A percentile compares a stretch with the other conserved stretches of the same genome.
These are phyloP conservation scores for Claviceps paspali DNA, from an alignment of 2,329 filamentous ascomycete genomes.

Conservation along the genomic window DNA sequence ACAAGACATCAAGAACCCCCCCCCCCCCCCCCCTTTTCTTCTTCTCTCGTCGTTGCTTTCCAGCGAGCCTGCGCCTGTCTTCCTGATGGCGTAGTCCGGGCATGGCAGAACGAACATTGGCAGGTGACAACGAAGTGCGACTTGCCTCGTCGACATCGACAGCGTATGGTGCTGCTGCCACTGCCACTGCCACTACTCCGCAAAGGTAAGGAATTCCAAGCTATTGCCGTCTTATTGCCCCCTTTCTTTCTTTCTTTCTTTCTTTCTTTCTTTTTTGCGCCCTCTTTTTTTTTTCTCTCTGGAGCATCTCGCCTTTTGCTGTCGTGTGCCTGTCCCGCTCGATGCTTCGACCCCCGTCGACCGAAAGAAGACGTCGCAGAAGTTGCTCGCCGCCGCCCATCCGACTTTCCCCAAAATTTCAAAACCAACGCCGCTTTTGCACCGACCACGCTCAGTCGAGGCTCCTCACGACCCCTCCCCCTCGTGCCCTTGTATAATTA, in stretches of 20 bases:
- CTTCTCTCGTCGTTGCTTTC: constrained; percentile 7
- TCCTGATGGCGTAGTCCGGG: constrained; percentile 49
- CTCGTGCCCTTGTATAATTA: not conserved
- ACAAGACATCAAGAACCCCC: not conserved
- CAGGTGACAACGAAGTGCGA: constrained; percentile 41
- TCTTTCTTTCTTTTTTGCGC: not conserved
- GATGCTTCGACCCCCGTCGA: constrained; percentile 1
- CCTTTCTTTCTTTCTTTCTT: not conserved
- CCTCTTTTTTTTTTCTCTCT: not conserved
- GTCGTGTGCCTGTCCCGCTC: not conserved
- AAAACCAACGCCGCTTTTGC: not conserved
- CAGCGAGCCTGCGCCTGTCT: constrained; percentile 20
- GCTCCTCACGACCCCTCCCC: not conserved
- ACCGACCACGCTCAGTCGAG: not conserved
- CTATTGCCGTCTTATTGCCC: not conserved
- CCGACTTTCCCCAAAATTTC: not conserved
- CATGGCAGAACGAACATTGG: constrained; percentile 49
- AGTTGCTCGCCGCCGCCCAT: not conserved
- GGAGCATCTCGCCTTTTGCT: not conserved
- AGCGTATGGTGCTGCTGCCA: constrained; percentile 15
- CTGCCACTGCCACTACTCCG: constrained; percentile 12
- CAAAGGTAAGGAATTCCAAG: constrained; percentile 11
- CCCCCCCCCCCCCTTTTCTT: not conserved
- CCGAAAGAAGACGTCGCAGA: not conserved
- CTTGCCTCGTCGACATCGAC: constrained; percentile 27